These are phyloP conservation scores for Abrus pulchellus DNA, from an alignment of 306 rosid genomes.

Conservation along the genomic window DNA sequence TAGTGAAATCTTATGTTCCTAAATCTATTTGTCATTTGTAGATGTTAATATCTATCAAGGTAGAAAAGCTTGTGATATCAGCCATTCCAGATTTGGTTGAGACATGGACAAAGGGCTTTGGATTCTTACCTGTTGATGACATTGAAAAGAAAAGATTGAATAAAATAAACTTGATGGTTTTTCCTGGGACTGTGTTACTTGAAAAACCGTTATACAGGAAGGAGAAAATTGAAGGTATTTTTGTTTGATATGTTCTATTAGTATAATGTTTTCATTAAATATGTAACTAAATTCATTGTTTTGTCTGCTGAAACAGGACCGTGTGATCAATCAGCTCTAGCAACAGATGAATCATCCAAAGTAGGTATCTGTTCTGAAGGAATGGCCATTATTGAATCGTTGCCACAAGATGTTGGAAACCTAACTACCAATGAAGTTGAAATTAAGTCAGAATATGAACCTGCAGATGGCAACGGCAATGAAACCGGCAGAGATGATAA, in stretches of 20 bases:
- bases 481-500: conserved; percentile 29
- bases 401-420: conserved; percentile 42
- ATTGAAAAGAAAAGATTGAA: conserved; percentile 69
- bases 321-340: conserved; percentile 49
- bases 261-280: not conserved
- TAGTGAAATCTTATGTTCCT: conserved; percentile 42
- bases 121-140: conserved; percentile 74
- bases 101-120: conserved; percentile 97
- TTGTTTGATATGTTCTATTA: conserved; percentile 22
- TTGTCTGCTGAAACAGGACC: conserved; percentile 44
- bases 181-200: conserved; percentile 92
- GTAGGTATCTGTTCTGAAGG: conserved; percentile 38
- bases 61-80: conserved; percentile 86
- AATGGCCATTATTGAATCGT: conserved; percentile 45
- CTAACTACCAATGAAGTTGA: conserved; percentile 25
- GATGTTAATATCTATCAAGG: conserved; percentile 86
- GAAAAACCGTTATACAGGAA: conserved; percentile 65
- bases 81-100: conserved; percentile 88
- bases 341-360: conserved; percentile 44
- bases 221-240: conserved; percentile 55
- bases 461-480: conserved; percentile 44
- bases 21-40: conserved; percentile 49
- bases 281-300: conserved; percentile 14
- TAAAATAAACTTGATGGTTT: conserved; percentile 86
- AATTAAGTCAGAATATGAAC: conserved; percentile 48